Percentiles rank a stretch among this genome's conserved stretches.
These are phyloP conservation scores for Aspergillus japonicus DNA, from an alignment of 2,329 filamentous ascomycete species.

Conservation along the genomic window DNA sequence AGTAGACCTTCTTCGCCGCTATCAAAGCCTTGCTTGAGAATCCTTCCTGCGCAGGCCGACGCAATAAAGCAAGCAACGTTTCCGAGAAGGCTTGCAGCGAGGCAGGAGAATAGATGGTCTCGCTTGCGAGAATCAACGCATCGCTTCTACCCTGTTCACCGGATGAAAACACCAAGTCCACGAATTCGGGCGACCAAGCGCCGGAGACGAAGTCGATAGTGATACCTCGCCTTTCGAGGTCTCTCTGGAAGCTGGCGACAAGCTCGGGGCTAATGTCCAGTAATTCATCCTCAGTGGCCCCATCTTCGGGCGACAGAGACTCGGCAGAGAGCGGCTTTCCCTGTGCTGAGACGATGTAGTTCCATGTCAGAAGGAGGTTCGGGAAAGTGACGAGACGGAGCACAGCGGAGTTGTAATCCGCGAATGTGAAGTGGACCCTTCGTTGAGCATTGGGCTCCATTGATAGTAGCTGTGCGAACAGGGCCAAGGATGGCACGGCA, in stretches of 20 bases:
- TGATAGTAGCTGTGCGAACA: constrained; percentile 54
- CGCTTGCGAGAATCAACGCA: constrained; percentile 57
- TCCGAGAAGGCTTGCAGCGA: constrained; percentile 57
- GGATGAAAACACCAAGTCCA: constrained; percentile 45
- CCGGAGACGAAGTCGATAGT: constrained; percentile 58
- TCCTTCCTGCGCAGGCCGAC: constrained; percentile 27
- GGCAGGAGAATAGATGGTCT: constrained; percentile 63
- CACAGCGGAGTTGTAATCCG: constrained; percentile 62
- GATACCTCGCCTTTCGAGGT: constrained; percentile 46
- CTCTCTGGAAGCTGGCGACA: constrained; percentile 44
- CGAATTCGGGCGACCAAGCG: constrained; percentile 54
- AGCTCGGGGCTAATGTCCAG: constrained; percentile 53
- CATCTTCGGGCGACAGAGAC: constrained; percentile 4
- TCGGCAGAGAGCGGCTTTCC: neutral
- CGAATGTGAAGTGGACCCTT: constrained; percentile 54
- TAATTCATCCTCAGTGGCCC: constrained; percentile 31
- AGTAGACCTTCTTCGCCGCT: constrained; percentile 65
- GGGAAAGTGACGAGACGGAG: constrained; percentile 61
- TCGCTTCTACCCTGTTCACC: constrained; percentile 35
- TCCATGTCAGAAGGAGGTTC: constrained; percentile 60
- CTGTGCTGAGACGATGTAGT: constrained; percentile 21
- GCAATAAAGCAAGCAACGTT: constrained; percentile 52
- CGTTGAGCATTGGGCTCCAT: constrained; percentile 11
- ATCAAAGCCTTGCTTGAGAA: constrained; percentile 51
- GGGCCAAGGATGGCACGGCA: constrained; percentile 56